Percentiles rank a stretch among this genome's conserved stretches.
Conservation (phyloP, 768 basidiomycete genomes). For the Lactifluus subvellereus region DNA sequence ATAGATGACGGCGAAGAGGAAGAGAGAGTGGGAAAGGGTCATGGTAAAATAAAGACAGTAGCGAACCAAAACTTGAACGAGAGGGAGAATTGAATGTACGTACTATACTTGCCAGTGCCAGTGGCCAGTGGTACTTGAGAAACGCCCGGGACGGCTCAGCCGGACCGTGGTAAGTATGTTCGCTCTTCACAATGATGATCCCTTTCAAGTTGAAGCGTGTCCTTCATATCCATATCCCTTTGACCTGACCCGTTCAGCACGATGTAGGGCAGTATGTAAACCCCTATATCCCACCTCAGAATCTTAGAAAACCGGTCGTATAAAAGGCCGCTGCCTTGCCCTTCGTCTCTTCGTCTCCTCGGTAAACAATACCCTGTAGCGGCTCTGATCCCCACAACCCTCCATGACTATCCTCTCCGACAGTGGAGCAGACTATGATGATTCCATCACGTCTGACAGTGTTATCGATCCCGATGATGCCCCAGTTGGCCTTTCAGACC, state of each 20-base stretch:
- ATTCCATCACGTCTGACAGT: too few relatives aligned
- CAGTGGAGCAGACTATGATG: not conserved
- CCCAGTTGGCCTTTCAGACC: conserved; percentile 50
- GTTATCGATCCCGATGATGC: not conserved
- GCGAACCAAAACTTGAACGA: too few relatives aligned
- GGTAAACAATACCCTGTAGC: not conserved
- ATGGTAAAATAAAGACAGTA: not conserved
- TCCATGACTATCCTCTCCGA: not conserved
- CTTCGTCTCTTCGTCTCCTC: not conserved
- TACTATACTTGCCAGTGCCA: too few relatives aligned
- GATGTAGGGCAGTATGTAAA: too few relatives aligned
- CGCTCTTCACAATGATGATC: too few relatives aligned
- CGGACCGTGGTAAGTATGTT: too few relatives aligned
- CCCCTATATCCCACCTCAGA: not conserved
- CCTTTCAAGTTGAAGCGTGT: too few relatives aligned
- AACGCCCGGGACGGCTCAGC: too few relatives aligned
- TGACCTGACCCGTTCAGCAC: not conserved
- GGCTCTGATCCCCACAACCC: not conserved
- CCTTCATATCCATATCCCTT: not conserved
- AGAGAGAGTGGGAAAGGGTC: not conserved
- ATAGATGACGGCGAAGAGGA: not conserved
- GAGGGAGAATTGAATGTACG: too few relatives aligned
- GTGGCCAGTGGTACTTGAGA: too few relatives aligned
- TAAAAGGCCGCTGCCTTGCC: not conserved
- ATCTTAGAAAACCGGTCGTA: not conserved